Percentiles rank a stretch among this genome's conserved stretches.
phyloP scores from a whole-genome alignment of 139 green algal species.

The Zygnema circumcarinatum region DNA sequence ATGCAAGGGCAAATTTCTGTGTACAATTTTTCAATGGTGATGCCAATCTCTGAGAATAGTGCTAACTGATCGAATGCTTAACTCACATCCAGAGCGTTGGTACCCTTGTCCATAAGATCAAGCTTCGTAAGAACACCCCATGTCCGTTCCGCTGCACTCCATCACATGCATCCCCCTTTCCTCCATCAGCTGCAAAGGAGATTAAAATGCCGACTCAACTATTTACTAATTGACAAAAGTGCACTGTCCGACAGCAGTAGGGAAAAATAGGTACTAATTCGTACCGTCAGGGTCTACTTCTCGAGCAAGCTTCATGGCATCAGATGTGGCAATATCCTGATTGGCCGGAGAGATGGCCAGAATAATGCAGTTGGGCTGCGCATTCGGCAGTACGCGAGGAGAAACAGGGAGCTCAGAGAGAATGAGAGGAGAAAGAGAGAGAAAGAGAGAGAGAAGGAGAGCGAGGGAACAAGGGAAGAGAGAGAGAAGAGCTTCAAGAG shows the following conservation, averaged over 20 bases:
- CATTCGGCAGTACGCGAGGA: background rate
- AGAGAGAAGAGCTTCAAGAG: background rate
- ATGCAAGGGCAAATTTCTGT: no score
- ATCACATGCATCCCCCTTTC: background rate
- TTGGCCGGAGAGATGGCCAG: slow-evolving; percentile 65
- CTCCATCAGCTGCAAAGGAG: background rate
- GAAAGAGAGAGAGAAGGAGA: background rate
- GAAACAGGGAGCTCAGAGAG: no score
- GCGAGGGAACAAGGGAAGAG: background rate
- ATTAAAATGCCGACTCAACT: no score
- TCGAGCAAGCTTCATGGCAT: slow-evolving; percentile 58
- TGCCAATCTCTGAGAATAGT: no score
- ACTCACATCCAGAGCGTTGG: slow-evolving; percentile 56
- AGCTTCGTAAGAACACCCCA: slow-evolving; percentile 68
- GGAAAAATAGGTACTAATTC: no score
- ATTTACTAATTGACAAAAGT: background rate
- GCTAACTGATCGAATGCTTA: no score
- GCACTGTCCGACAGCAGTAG: background rate
- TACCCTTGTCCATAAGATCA: slow-evolving; percentile 65
- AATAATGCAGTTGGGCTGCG: slow-evolving; percentile 59
- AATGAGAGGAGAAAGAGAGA: background rate
- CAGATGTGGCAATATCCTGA: slow-evolving; percentile 64
- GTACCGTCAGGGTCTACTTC: slow-evolving; percentile 58
- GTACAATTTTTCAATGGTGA: no score
- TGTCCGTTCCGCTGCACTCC: slow-evolving; percentile 57